Percentiles rank a stretch among this genome's conserved stretches.
Evolutionary conservation across 805 yeast species (phyloP).

Genomic region (Grigorovia humatica): DNA sequence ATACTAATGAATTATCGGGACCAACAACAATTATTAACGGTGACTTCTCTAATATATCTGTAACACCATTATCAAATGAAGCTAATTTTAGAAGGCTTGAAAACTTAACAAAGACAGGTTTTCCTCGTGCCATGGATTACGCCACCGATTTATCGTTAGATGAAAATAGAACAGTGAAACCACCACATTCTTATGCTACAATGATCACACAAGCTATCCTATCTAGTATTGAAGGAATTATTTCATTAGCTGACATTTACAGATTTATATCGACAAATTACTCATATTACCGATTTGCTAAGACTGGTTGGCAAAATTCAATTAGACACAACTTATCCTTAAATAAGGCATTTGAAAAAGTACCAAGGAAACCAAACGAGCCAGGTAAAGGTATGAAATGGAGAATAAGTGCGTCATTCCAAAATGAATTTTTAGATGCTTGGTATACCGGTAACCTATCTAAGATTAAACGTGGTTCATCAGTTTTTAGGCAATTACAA

Average conservation of each 20-base stretch:
- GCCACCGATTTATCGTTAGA: conserved; percentile 65
- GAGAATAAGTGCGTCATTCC: conserved; percentile 83
- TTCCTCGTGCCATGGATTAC: conserved; percentile 23
- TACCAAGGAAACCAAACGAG: conserved; percentile 88
- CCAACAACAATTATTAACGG: conserved; percentile 3
- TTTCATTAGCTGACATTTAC: conserved; percentile 86
- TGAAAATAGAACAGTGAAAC: conserved; percentile 82
- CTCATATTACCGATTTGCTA: conserved; percentile 83
- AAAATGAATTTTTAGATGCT: conserved; percentile 73
- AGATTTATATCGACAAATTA: conserved; percentile 81
- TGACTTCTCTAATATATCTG: conserved; percentile 2
- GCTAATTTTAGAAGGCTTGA: conserved; percentile 4
- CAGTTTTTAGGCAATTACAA: conserved; percentile 72
- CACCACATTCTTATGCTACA: conserved; percentile 94
- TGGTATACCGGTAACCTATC: conserved; percentile 66
- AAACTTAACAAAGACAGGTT: conserved; percentile 8
- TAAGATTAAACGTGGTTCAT: conserved; percentile 68
- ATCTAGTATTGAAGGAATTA: conserved; percentile 76
- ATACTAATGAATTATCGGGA: conserved; percentile 4
- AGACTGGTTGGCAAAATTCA: conserved; percentile 98
- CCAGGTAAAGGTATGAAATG: conserved; percentile 99
- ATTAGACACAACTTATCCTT: conserved; percentile 89
- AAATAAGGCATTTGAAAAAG: conserved; percentile 96
- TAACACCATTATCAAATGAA: conserved; percentile 4
- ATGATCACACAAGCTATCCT: conserved; percentile 97